Evolutionary conservation across 352 stramenopile genomes (phyloP).

Genomic region (Stramenopiles sp.): DNA sequence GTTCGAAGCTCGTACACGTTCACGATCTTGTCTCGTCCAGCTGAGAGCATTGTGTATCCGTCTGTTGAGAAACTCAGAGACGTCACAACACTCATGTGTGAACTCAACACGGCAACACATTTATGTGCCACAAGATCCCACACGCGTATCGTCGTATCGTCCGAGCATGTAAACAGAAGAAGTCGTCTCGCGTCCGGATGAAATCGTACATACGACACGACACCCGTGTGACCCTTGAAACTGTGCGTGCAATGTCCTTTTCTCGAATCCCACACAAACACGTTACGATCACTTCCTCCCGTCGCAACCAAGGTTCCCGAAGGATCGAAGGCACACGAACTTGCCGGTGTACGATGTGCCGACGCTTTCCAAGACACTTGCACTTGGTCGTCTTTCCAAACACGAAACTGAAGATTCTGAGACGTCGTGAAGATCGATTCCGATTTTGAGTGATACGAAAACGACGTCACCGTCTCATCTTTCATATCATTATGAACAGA

Average conservation of each 20-base stretch:
- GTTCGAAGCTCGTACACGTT: conserved; percentile 64
- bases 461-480: too few relatives aligned
- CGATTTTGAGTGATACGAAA: too few relatives aligned
- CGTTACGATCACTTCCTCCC: conserved; percentile 75
- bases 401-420: too few relatives aligned
- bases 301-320: conserved; percentile 78
- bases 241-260: conserved; percentile 78
- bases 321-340: conserved; percentile 64
- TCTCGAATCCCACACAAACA: conserved; percentile 78
- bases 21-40: conserved; percentile 72
- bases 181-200: conserved; percentile 42
- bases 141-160: conserved; percentile 28
- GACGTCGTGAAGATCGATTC: too few relatives aligned
- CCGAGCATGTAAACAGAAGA: conserved; percentile 46
- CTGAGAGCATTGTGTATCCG: conserved; percentile 55
- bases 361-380: too few relatives aligned
- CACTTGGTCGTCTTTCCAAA: too few relatives aligned
- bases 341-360: too few relatives aligned
- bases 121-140: conserved; percentile 51
- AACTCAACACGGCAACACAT: conserved; percentile 58
- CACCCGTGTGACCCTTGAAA: conserved; percentile 56
- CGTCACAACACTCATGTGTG: conserved; percentile 82
- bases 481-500: too few relatives aligned
- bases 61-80: conserved; percentile 65
- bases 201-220: conserved; percentile 63